phyloP scores from a whole-genome alignment of 106 monocot species.

The Triglochin maritima region DNA sequence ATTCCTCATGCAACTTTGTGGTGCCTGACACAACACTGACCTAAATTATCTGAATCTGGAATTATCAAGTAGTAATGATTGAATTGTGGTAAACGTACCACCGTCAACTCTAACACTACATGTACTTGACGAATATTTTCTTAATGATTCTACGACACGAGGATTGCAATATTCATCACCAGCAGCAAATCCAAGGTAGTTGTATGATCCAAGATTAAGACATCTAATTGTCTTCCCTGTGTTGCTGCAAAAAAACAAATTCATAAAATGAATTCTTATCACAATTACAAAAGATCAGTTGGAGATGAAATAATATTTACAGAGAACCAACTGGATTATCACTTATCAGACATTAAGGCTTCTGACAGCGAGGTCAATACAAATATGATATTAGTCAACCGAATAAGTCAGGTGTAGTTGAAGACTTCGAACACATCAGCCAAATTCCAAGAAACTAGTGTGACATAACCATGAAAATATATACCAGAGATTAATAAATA shows the following conservation, averaged over 20 bases:
- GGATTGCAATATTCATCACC: slow-evolving; percentile 24
- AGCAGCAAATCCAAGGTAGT: slow-evolving; percentile 27
- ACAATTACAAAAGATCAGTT: neutral
- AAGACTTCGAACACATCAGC: no score
- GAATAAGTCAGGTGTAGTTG: no score
- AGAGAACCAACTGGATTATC: no score
- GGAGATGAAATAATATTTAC: no score
- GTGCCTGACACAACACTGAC: slow-evolving; percentile 9
- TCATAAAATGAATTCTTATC: neutral
- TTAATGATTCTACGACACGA: slow-evolving; percentile 14
- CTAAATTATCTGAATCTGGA: neutral
- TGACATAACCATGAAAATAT: no score
- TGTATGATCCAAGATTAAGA: slow-evolving; percentile 27
- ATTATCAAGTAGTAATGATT: neutral
- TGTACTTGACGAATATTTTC: slow-evolving; percentile 20
- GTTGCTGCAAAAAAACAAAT: slow-evolving; percentile 3
- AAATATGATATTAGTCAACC: no score
- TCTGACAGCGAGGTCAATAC: no score
- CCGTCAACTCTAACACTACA: slow-evolving; percentile 19
- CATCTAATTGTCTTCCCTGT: slow-evolving; percentile 11
- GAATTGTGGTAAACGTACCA: neutral
- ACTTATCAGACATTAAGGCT: no score
- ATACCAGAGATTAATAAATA: no score
- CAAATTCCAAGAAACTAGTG: no score
- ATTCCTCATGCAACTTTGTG: slow-evolving; percentile 16